A percentile compares a stretch with the other conserved stretches of the same genome.
phyloP scores from a whole-genome alignment of 116 monocot genomes.

The Papilionanthe hybrid region DNA sequence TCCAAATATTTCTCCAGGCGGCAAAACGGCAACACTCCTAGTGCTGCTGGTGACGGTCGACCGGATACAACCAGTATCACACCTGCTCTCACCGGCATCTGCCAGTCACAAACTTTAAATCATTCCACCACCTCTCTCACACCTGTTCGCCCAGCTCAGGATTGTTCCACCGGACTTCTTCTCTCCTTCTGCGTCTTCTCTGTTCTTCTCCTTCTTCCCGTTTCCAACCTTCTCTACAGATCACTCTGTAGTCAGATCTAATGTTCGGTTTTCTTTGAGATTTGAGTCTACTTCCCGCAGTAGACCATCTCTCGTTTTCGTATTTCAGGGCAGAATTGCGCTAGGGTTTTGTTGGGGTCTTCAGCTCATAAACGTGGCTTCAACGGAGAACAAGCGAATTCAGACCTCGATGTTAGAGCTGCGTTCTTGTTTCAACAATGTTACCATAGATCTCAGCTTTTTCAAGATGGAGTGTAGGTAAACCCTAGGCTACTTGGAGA shows the following conservation, averaged over 20 bases:
- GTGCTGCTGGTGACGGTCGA: background rate
- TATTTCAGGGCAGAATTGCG: background rate
- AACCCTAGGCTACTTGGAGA: background rate
- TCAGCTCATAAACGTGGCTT: background rate
- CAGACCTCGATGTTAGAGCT: background rate
- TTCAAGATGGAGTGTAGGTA: background rate
- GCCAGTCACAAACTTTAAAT: slow-evolving; percentile 18
- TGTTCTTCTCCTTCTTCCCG: background rate
- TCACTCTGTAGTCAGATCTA: background rate
- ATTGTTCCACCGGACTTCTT: background rate
- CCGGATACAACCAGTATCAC: slow-evolving; percentile 10
- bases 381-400: background rate
- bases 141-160: background rate
- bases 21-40: too few relatives aligned
- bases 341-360: background rate
- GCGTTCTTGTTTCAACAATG: background rate
- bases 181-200: slow-evolving; percentile 4
- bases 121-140: background rate
- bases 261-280: background rate
- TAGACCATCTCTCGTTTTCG: background rate
- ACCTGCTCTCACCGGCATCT: slow-evolving; percentile 11
- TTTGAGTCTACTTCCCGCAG: background rate
- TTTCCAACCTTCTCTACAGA: background rate
- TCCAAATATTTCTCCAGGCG: too few relatives aligned
- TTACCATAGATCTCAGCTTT: background rate